Evolutionary conservation across 176 grass and related monocot genomes (phyloP).

Genomic region (Avena sativa): DNA sequence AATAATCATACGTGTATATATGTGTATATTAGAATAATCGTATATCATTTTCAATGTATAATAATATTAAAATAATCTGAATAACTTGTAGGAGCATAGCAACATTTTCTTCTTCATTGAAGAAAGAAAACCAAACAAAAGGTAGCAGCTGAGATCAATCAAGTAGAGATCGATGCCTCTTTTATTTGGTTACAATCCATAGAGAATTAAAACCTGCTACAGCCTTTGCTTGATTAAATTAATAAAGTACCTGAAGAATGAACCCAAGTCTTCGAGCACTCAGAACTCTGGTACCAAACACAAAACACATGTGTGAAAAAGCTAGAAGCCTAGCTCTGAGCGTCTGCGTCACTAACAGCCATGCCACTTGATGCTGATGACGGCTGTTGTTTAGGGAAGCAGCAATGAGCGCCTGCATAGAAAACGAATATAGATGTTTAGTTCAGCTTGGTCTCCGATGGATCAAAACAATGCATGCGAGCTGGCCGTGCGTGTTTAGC

Average conservation of each 20-base stretch:
- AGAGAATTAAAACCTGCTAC: slow-evolving; percentile 58
- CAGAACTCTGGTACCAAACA: background rate
- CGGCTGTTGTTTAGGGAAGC: slow-evolving; percentile 76
- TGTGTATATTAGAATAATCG: too few species aligned
- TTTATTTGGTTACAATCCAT: slow-evolving; percentile 59
- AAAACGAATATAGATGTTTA: slow-evolving; percentile 39
- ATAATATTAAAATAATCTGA: too few species aligned
- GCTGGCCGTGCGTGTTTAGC: too few species aligned
- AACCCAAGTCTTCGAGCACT: slow-evolving; percentile 69
- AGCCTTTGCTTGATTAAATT: slow-evolving; percentile 45
- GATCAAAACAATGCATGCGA: background rate
- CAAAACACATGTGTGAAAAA: too few species aligned
- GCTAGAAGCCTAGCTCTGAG: too few species aligned
- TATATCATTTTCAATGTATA: too few species aligned
- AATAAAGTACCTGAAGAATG: slow-evolving; percentile 60
- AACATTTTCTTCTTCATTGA: background rate
- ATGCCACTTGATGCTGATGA: slow-evolving; percentile 67
- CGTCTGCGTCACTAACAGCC: too few species aligned
- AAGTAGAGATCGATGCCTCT: slow-evolving; percentile 39
- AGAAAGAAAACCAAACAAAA: slow-evolving; percentile 43
- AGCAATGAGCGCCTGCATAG: slow-evolving; percentile 72
- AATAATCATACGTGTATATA: too few species aligned
- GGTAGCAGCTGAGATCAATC: slow-evolving; percentile 36
- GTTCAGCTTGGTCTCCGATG: slow-evolving; percentile 1
- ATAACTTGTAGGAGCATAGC: too few species aligned